phyloP scores from a whole-genome alignment of 1,284 basidiomycete species.

The Peniophora sp. region DNA sequence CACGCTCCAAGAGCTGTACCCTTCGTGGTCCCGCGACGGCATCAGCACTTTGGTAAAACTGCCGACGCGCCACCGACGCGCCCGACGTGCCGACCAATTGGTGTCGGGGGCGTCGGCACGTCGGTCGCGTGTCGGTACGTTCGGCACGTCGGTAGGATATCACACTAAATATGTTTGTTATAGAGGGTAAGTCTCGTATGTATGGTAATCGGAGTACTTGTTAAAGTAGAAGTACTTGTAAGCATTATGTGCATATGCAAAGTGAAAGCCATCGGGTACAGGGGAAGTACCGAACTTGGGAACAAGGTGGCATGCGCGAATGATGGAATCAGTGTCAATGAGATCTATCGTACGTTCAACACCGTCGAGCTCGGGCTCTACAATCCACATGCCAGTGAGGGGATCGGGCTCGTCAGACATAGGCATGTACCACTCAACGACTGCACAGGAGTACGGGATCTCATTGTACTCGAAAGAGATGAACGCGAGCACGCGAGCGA shows the following conservation, averaged over 20 bases:
- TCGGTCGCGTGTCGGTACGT: too few species aligned
- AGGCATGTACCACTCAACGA: background rate
- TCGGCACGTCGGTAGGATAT: too few species aligned
- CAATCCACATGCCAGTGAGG: background rate
- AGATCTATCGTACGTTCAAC: background rate
- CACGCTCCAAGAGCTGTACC: constrained; percentile 68
- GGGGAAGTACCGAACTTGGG: background rate
- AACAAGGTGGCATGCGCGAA: background rate
- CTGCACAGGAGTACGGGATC: background rate
- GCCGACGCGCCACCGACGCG: too few species aligned
- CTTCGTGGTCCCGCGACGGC: constrained; percentile 64
- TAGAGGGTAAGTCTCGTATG: background rate
- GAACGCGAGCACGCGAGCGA: background rate
- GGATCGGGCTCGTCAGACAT: background rate
- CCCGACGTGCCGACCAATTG: too few species aligned
- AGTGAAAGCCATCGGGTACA: background rate
- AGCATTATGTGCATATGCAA: background rate
- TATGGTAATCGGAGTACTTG: background rate
- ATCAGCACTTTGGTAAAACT: too few species aligned
- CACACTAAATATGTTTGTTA: too few species aligned
- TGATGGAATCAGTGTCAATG: background rate
- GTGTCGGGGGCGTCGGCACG: too few species aligned
- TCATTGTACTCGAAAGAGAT: background rate
- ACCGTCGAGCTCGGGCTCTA: background rate
- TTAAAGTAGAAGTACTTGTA: background rate